Percentiles rank a stretch among this genome's conserved stretches.
Conservation (phyloP, 2,329 filamentous ascomycete genomes). For the Fusarium nanum region DNA sequence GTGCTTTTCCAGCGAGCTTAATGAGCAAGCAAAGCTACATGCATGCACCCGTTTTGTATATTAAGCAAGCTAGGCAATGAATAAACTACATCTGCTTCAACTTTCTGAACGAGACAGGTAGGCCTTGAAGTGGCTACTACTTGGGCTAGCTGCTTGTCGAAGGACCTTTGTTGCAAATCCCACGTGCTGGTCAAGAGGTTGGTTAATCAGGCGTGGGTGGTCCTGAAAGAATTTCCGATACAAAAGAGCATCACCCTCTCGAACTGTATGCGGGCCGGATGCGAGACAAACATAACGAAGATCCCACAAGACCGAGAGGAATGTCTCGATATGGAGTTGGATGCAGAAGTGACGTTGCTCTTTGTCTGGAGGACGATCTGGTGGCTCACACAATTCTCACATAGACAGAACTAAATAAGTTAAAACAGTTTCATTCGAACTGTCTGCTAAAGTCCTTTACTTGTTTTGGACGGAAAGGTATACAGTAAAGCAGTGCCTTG, state of each 20-base stretch:
- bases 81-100: background rate
- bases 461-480: background rate
- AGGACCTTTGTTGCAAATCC: background rate
- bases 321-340: background rate
- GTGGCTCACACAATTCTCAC: background rate
- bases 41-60: background rate
- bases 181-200: conserved; percentile 6
- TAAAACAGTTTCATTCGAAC: background rate
- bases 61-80: background rate
- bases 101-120: background rate
- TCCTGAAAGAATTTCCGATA: conserved; percentile 15
- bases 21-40: background rate
- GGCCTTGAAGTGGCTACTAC: background rate
- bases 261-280: background rate
- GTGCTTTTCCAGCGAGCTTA: background rate
- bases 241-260: background rate
- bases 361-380: background rate
- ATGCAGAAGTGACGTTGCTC: conserved; percentile 1
- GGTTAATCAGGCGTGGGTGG: conserved; percentile 7
- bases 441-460: background rate
- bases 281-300: conserved; percentile 10
- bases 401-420: background rate
- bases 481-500: background rate
- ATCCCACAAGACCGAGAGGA: conserved; percentile 9
- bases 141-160: background rate